Evolutionary conservation across 495 filamentous ascomycete genomes (phyloP), one percentile per base, ranked within the genome.

Genomic region (Talaromyces stipitatus): DNA sequence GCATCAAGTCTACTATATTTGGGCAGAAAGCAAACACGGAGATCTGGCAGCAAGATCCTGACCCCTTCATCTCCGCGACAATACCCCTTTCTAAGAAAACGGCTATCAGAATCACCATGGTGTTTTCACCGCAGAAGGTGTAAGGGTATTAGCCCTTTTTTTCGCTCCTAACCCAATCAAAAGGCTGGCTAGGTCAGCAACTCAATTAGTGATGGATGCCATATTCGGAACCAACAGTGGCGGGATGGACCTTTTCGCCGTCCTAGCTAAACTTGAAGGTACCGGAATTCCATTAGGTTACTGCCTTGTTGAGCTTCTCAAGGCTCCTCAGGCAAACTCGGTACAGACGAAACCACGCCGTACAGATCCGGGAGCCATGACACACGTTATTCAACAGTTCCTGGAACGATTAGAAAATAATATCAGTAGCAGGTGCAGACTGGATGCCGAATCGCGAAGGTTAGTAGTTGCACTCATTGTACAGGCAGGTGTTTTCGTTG

Each of bases 171-270:
- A 52, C 23, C 9, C 47, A 22, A 58, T 58, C 16, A 50, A 24
- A 11, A 30, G n/a, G 26, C 41, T 57, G 2, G 4, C 16, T 16
- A 27, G 7, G 12, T 28, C 14, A 14, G 56, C 28, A 23, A 20
- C n/a, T 14, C 16, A 58, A 41, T 41, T 52, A 14, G 56, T 36
- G 12, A 58, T 58, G 46, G 56, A 58, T 24, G 38, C 46, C 4
- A 58, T 46, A 36, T 52, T 32, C 22, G 46, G 56, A 36, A 58
- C 56, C 1, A 48, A 55, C 18, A 56, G 38, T 33, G 22, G 4
- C 14, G 38, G 45, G 5, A 55, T 59, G 51, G 43, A 59, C 11
- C 38, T 59, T 1, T 60, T 23, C 53, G 46, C 30, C 32, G 51
- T 54, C 11, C 11, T 28, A 20, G 51, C 28, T 23, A 27, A 54